A percentile compares a stretch with the other conserved stretches of the same genome.
Conservation (phyloP, 2,329 filamentous ascomycete genomes). For the Blumeria hordei region DNA sequence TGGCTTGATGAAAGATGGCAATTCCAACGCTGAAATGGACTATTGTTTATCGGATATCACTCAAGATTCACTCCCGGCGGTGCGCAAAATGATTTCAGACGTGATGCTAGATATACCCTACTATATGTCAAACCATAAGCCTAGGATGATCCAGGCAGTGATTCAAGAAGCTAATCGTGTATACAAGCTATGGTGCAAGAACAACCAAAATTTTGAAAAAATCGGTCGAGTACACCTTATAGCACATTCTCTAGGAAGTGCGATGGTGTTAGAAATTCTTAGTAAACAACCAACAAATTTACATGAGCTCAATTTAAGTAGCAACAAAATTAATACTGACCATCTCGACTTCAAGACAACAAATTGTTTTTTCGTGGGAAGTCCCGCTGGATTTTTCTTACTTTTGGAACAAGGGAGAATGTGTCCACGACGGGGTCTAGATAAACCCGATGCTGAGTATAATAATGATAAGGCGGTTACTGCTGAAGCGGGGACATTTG, state of each 20-base stretch:
- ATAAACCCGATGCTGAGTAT: conserved; percentile 56
- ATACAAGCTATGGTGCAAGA: conserved; percentile 83
- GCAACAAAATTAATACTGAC: conserved; percentile 21
- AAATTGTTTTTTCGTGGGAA: conserved; percentile 73
- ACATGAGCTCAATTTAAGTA: conserved; percentile 24
- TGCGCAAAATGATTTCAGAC: conserved; percentile 86
- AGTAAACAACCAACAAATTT: conserved; percentile 63
- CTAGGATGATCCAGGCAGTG: conserved; percentile 79
- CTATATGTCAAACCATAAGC: conserved; percentile 88
- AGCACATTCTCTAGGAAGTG: conserved; percentile 79
- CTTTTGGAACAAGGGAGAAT: conserved; percentile 53
- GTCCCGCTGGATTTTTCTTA: conserved; percentile 79
- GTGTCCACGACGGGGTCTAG: conserved; percentile 48
- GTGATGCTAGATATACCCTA: conserved; percentile 98
- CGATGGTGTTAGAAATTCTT: conserved; percentile 81
- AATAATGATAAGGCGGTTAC: conserved; percentile 32
- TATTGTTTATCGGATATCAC: conserved; percentile 74
- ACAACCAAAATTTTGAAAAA: conserved; percentile 68
- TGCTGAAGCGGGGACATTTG: conserved; percentile 60
- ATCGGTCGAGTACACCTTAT: conserved; percentile 75
- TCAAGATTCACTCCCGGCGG: conserved; percentile 65
- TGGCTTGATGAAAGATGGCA: conserved; percentile 30
- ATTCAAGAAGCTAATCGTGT: conserved; percentile 81
- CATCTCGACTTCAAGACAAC: conserved; percentile 82
- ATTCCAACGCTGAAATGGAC: conserved; percentile 25